Evolutionary conservation across 257 asterid species (phyloP), one percentile per base, ranked within the genome.

Genomic region (Nicotiana sylvestris): DNA sequence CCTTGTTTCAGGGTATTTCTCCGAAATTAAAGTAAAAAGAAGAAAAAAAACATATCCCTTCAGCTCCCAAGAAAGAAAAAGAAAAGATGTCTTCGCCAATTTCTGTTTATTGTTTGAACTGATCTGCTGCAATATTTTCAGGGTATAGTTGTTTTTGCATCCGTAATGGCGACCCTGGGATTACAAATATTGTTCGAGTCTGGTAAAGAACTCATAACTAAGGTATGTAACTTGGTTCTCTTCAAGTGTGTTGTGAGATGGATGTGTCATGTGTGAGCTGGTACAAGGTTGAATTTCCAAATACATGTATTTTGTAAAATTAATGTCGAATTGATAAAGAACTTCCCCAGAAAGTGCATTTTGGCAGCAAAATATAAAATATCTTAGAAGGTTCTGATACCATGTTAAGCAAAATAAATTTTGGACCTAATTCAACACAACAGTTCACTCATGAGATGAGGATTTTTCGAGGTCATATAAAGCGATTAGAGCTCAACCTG

Each of bases 111-210:
- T 21, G 35, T 43, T 72, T 72, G 12, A 43, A 72, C 21, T 72
- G 1, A 72, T 72, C 37, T 12, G 3, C 61, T 72, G 61, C 78
- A 70, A 65, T 81, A 17, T 85, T 86, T 81, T 32, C 94, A 95
- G 98, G 98, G 99, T 60, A 93, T 95, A 60, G 92, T 95, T 76
- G 97, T 92, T 57, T 95, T 95, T 85, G 98, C 99, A 66, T 94
- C 99, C 37, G 93, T 92, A 29, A 95, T 95, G 98, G 98, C 98
- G 33, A 95, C 99, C 51, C 87, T 95, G 61, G 99, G 99, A 85
- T 82, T 94, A 82, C 98, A 95, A 90, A 92, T 94, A 60, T 86
- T 95, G 84, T 89, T 95, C 7, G 98, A 95, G 85, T 94, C 99
- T 74, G 93, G 82, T 64, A 88, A 95, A 69, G 91, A 95, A 85